Base-by-base conservation (phyloP, 345 rosid species). In the Salix brachista region DNA sequence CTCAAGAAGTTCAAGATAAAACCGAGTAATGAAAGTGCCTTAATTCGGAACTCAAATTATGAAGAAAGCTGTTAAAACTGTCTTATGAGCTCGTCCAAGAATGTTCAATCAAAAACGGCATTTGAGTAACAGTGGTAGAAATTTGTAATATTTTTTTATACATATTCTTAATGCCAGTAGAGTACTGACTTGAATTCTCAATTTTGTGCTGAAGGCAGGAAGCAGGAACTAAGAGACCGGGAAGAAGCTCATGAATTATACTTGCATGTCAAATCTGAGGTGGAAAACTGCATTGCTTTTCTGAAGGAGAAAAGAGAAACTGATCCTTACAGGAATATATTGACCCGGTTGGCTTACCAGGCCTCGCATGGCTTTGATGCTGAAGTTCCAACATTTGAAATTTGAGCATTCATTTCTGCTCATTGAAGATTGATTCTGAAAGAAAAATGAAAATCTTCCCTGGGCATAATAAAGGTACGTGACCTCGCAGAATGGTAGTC, bases 281-380 rank as follows among this genome's bases (percentile, higher is more conserved):
- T 91, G 3, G 89, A 88, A 82, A 83, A 79, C 17, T 84, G 87
- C 82, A 65, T 94, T 12, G 86, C 65, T 54, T 90, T 79, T 76
- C 69, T 92, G 78, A 90, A 86, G 83, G 75, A 83, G 81, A 94
- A 86, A 81, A 86, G 94, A 85, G 91, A 86, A 73, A 76, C 75
- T 14, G 93, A 92, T 81, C 97, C 94, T 1, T 91, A 88, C 74
- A 85, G 96, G 80, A 86, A 82, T 80, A 61, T 90, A 16, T 42
- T 88, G 48, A 37, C 93, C 50, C 85, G 97, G 54, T 7, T 86
- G 16, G 44, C 79, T 39, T 91, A 87, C 75, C 91, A 78, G 74
- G 85, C 91, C 41, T 80, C 70, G 2, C 87, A 84, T 52, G 92
- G 91, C 30, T 52, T 78, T 70, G 69, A 83, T 60, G 86, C 88